A percentile compares a stretch with the other conserved stretches of the same genome.
These are phyloP conservation scores for Coemansia aciculifera DNA, from an alignment of 192 early-diverging fungal species.

Conservation along the genomic window DNA sequence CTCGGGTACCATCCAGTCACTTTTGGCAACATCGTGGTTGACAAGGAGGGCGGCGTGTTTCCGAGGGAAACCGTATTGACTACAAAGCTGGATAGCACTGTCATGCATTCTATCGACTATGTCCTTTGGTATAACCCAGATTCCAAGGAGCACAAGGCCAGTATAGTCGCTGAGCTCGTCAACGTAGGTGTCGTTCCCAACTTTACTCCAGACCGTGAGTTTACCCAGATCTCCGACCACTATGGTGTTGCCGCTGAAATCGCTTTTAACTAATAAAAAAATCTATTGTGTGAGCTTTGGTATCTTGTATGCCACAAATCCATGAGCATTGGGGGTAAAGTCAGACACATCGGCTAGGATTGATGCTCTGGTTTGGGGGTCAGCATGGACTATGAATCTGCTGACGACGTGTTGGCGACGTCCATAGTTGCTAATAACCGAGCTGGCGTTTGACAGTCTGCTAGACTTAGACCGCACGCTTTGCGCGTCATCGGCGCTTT, in stretches of 20 bases:
- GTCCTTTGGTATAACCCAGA: conserved; percentile 55
- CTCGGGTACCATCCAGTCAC: conserved; percentile 76
- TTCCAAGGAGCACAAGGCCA: conserved; percentile 2
- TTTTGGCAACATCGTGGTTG: conserved; percentile 66
- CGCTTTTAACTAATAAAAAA: not conserved
- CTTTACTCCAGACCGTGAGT: conserved; percentile 35
- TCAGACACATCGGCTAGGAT: conserved; percentile 39
- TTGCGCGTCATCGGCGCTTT: conserved; percentile 27
- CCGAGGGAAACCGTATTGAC: conserved; percentile 69
- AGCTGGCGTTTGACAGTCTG: conserved; percentile 43
- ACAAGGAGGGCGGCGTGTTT: conserved; percentile 42
- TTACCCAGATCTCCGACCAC: conserved; percentile 58
- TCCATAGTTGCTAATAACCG: conserved; percentile 28
- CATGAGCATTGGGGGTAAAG: conserved; percentile 49
- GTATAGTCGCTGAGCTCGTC: conserved; percentile 18
- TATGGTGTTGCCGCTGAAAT: conserved; percentile 51
- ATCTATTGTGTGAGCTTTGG: conserved; percentile 26
- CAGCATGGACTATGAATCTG: conserved; percentile 38
- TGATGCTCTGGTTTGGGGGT: conserved; percentile 20
- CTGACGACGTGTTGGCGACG: conserved; percentile 34
- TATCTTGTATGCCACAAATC: conserved; percentile 57
- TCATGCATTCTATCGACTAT: conserved; percentile 58
- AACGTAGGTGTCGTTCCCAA: conserved; percentile 51
- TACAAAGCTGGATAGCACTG: conserved; percentile 49
- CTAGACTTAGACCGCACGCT: conserved; percentile 45